Conservation (phyloP, 1,284 basidiomycete genomes). For the Mycosarcoma maydis region DNA sequence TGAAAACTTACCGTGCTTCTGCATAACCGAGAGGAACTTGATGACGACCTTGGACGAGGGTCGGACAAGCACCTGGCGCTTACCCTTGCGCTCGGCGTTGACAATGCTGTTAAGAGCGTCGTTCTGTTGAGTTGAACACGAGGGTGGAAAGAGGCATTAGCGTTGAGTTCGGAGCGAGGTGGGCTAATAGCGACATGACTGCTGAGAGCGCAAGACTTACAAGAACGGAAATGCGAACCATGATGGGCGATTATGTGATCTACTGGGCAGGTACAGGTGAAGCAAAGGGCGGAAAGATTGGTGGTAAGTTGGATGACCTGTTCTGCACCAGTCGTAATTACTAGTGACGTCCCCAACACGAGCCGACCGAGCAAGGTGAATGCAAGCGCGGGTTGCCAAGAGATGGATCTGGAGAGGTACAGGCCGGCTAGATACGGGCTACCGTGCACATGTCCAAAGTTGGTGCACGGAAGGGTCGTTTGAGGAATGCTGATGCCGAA, state of each 20-base stretch:
- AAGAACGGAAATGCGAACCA: constrained; percentile 66
- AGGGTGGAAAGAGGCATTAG: not conserved
- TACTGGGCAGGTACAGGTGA: constrained; percentile 55
- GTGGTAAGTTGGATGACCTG: constrained; percentile 45
- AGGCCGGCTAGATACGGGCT: constrained; percentile 15
- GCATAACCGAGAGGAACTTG: constrained; percentile 67
- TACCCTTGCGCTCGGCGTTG: constrained; percentile 67
- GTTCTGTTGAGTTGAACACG: constrained; percentile 39
- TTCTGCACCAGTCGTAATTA: constrained; percentile 51
- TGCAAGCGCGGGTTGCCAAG: constrained; percentile 34
- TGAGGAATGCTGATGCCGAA: too few relatives aligned
- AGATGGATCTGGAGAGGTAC: constrained; percentile 52
- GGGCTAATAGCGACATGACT: too few relatives aligned
- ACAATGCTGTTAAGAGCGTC: constrained; percentile 67
- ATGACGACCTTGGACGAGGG: constrained; percentile 67
- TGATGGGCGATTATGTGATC: constrained; percentile 59
- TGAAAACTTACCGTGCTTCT: constrained; percentile 66
- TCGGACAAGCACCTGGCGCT: constrained; percentile 66
- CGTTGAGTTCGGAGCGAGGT: not conserved
- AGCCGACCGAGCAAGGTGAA: constrained; percentile 14
- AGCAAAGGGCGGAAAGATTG: constrained; percentile 3
- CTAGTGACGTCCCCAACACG: constrained; percentile 42
- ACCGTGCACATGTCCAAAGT: not conserved
- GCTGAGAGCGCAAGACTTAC: too few relatives aligned
- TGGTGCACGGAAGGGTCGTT: constrained; percentile 1